phyloP scores from a whole-genome alignment of 805 yeast genomes.

The Kuraishia piskuri region DNA sequence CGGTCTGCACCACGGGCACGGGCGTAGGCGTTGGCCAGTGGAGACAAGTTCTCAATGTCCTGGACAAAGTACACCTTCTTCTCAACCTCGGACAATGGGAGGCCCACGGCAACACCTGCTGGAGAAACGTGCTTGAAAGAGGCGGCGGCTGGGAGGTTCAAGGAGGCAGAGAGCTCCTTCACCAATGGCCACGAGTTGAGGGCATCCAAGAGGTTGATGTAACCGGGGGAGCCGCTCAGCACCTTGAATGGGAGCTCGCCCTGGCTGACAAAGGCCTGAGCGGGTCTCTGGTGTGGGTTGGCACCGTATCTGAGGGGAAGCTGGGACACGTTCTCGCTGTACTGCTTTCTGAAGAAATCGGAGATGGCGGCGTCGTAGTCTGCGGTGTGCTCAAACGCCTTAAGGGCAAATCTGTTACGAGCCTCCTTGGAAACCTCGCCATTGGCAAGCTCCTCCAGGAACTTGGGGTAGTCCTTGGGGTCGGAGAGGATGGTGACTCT shows the following conservation, averaged over 20 bases:
- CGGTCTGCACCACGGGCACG: slow-evolving; percentile 99
- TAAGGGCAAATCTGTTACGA: slow-evolving; percentile 80
- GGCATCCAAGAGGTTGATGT: slow-evolving; percentile 93
- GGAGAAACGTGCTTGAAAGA: slow-evolving; percentile 98
- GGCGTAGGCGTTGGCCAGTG: slow-evolving; percentile 96
- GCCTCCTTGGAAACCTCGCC: slow-evolving; percentile 69
- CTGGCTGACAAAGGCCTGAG: slow-evolving; percentile 85
- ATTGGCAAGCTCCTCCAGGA: slow-evolving; percentile 67
- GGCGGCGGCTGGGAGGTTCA: slow-evolving; percentile 97
- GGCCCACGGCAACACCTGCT: slow-evolving; percentile 97
- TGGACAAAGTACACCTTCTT: slow-evolving; percentile 92
- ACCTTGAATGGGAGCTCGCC: slow-evolving; percentile 94
- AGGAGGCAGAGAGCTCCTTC: slow-evolving; percentile 88
- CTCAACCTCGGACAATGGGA: slow-evolving; percentile 85
- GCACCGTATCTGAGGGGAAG: slow-evolving; percentile 96
- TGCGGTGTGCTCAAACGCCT: slow-evolving; percentile 98
- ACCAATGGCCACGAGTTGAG: slow-evolving; percentile 98
- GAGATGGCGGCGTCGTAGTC: slow-evolving; percentile 94
- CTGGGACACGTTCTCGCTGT: slow-evolving; percentile 83
- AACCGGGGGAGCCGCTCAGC: slow-evolving; percentile 92
- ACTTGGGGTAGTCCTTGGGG: slow-evolving; percentile 85
- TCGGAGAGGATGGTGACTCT: slow-evolving; percentile 94
- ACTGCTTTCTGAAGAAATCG: slow-evolving; percentile 95
- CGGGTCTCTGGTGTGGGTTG: slow-evolving; percentile 98
- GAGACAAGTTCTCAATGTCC: slow-evolving; percentile 91